Conservation (phyloP, 495 filamentous ascomycete species). For the Penicillium cataractarum region DNA sequence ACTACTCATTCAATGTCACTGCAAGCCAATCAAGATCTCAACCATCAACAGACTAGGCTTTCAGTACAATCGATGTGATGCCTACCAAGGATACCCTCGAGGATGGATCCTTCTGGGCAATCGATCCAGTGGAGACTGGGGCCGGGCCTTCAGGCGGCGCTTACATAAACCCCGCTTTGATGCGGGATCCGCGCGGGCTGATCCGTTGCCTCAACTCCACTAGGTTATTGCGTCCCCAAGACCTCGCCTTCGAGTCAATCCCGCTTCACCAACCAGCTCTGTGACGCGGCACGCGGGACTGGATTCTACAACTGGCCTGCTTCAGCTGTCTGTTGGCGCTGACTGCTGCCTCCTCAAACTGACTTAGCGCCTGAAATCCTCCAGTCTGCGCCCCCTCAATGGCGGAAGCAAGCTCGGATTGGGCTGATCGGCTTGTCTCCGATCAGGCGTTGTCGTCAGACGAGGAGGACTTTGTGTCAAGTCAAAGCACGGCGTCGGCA, state of each 20-base stretch:
- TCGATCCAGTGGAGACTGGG: too few relatives aligned
- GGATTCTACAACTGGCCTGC: background rate
- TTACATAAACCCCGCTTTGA: slow-evolving; percentile 14
- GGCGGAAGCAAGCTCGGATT: slow-evolving; percentile 23
- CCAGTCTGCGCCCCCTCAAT: slow-evolving; percentile 15
- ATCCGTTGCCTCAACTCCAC: slow-evolving; percentile 24
- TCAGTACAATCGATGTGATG: too few relatives aligned
- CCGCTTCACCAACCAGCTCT: background rate
- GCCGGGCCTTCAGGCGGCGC: background rate
- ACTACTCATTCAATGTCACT: too few relatives aligned
- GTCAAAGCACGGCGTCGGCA: slow-evolving; percentile 35
- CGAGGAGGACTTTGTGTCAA: slow-evolving; percentile 42
- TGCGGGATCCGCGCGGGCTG: slow-evolving; percentile 23
- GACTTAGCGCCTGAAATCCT: slow-evolving; percentile 7
- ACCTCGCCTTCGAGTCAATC: slow-evolving; percentile 11
- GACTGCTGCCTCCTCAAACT: background rate
- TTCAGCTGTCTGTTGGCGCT: background rate
- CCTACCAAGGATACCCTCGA: too few relatives aligned
- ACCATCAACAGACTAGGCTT: too few relatives aligned
- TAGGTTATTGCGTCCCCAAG: slow-evolving; percentile 26
- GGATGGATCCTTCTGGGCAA: background rate
- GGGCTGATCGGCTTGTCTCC: slow-evolving; percentile 31
- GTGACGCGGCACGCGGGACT: background rate
- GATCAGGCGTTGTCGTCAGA: slow-evolving; percentile 37
- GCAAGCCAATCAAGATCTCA: too few relatives aligned